Percentiles rank a stretch among this genome's conserved stretches.
Conservation (phyloP, 2,329 filamentous ascomycete genomes). For the Apiospora arundinis region DNA sequence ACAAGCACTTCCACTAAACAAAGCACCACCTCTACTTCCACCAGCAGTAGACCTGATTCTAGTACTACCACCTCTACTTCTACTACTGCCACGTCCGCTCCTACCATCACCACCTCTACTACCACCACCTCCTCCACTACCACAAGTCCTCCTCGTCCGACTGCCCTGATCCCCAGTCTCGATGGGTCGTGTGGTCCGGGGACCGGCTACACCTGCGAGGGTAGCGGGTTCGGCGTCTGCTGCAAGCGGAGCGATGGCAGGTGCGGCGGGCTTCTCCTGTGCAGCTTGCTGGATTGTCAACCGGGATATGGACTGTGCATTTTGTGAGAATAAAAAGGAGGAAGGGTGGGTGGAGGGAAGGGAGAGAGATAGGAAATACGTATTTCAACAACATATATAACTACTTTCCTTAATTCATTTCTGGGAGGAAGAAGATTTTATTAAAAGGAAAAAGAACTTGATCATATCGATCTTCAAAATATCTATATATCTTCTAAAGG, state of each 20-base stretch:
- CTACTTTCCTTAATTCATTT: neutral
- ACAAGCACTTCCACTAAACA: slow-evolving; percentile 28
- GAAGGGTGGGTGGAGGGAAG: too few species aligned
- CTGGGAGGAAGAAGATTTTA: neutral
- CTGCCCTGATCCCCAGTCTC: slow-evolving; percentile 24
- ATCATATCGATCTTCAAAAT: neutral
- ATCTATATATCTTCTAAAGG: neutral
- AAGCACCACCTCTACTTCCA: slow-evolving; percentile 27
- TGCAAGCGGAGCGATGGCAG: slow-evolving; percentile 27
- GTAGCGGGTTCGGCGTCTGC: slow-evolving; percentile 30
- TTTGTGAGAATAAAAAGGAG: neutral
- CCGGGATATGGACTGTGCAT: slow-evolving; percentile 30
- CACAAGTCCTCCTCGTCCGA: slow-evolving; percentile 1
- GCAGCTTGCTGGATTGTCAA: slow-evolving; percentile 27
- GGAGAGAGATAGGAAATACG: too few species aligned
- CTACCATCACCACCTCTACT: slow-evolving; percentile 22
- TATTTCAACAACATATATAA: neutral
- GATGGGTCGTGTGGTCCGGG: slow-evolving; percentile 33
- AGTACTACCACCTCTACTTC: slow-evolving; percentile 26
- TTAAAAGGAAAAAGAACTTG: neutral
- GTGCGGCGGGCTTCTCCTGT: slow-evolving; percentile 30
- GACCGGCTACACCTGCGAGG: slow-evolving; percentile 30
- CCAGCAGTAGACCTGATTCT: slow-evolving; percentile 29
- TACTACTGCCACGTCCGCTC: slow-evolving; percentile 22
- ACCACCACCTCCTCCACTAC: slow-evolving; percentile 22